Base-by-base conservation (phyloP, 805 yeast species). In the Candida pseudoglaebosa region DNA sequence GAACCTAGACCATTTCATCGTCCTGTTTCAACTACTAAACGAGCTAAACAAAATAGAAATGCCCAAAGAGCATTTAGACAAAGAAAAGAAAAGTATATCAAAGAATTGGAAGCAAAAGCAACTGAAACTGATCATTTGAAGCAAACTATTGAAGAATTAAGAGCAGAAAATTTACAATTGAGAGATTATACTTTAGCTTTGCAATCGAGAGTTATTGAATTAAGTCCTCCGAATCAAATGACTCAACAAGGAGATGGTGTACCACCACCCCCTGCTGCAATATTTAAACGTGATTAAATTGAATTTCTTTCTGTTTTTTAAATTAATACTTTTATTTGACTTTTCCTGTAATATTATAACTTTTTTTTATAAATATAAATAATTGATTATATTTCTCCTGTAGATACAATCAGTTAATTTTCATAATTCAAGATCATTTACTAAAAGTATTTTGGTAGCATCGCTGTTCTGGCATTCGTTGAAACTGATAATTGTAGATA, bases 21-120 rank as follows among this genome's bases (percentile, higher is more conserved):
- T 40, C 71, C 74, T 13, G 63, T 82, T 31, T 72, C 80, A 16
- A 74, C 71, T 40, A 78, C 93, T 29, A 87, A 86, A 59, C 78
- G 97, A 46, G 96, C 96, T 1, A 89, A 83, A 6, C 97, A 90
- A 62, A 90, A 90, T 67, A 71, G 97, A 54, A 81, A 78, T 44
- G 96, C 97, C 4, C 97, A 90, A 64, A 78, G 86, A 49, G 95
- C 96, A 6, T 90, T 89, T 64, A 75, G 97, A 55, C 81, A 80
- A 56, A 74, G 96, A 44, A 82, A 85, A 56, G 95, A 89, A 52
- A 74, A 77, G 41, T 82, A 87, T 53, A 79, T 90, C 47, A 83
- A 80, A 59, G 91, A 87, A 35, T 69, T 90, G 41, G 96, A 90
- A 62, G 60, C 67, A 26, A 80, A 81, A 54, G 84, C 85, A 8